Evolutionary conservation across 2,329 filamentous ascomycete genomes (phyloP), one percentile per base, ranked within the genome.

Genomic region (Drechslera avenae): DNA sequence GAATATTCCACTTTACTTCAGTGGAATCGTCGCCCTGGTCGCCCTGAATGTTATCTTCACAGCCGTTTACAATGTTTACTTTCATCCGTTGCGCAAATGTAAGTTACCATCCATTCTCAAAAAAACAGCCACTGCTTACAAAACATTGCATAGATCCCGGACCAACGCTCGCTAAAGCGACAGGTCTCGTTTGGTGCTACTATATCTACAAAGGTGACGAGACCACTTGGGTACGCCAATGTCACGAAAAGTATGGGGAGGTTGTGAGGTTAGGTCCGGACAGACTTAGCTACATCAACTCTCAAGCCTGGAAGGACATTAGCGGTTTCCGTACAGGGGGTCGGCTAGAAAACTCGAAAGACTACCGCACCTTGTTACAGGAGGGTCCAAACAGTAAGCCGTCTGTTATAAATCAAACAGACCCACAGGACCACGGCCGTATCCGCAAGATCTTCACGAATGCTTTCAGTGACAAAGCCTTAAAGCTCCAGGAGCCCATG

Each of bases 381-480:
- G 21, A 23, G 21, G 21, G 21, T 7, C 21, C 21, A 4, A 23
- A 23, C 21, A 7, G 4, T 23, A 7, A 4, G 21, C 21, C 4
- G 4, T 23, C 21, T 23, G 4, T 23, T 7, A 23, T 23, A 4
- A 23, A 23, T 7, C 4, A 9, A 4, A 7, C 14, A 3, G 6
- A 3, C n/a, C 39, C 19, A 13, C 16, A 4, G 5, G 9, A 18
- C 21, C 37, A 36, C 10, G 33, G 41, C 19, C 14, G 16, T 10
- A 16, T 21, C 17, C 41, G 41, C 18, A 37, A 26, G 13, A 8
- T 48, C 26, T 72, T 21, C 57, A 72, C 33, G 3, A 58, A 71
- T 39, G 68, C 69, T 8, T 75, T 75, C 54, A 71, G 66, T 3
- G 63, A 73, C 26, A 63, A 63, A 45, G 70, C 70, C 0, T 44